Evolutionary conservation across 441 rosid genomes (phyloP).

Genomic region (Adansonia madagascariensis): DNA sequence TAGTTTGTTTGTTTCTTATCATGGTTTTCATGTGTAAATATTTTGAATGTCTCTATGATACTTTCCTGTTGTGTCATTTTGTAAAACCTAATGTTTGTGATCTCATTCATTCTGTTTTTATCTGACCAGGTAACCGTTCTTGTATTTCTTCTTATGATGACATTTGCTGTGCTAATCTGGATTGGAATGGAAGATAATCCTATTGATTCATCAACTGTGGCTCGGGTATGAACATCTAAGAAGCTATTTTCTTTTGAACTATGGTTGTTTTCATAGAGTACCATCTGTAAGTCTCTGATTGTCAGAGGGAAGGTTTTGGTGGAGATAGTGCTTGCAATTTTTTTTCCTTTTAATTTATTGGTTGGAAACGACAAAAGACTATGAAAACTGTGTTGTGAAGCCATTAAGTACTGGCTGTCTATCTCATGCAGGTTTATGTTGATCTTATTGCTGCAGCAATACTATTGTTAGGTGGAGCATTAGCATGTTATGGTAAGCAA

Average conservation of each 20-base stretch:
- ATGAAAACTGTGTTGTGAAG: too few relatives aligned
- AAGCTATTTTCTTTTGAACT: conserved; percentile 22
- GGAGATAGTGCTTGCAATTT: neutral
- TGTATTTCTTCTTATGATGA: conserved; percentile 48
- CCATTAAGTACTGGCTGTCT: too few relatives aligned
- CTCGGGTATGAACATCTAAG: conserved; percentile 48
- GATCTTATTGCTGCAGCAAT: conserved; percentile 47
- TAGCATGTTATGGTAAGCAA: conserved; percentile 67
- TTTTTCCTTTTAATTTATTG: neutral
- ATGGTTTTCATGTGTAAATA: conserved; percentile 10
- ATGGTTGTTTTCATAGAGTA: neutral
- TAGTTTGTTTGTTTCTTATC: conserved; percentile 14
- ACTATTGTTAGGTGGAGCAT: conserved; percentile 57
- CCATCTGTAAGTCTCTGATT: conserved; percentile 10
- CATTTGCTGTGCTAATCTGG: conserved; percentile 60
- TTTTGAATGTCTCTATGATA: conserved; percentile 8
- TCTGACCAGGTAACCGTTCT: conserved; percentile 51
- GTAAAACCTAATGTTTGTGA: neutral
- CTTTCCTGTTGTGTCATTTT: conserved; percentile 2
- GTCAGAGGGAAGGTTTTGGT: conserved; percentile 11
- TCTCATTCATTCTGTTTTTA: conserved; percentile 15
- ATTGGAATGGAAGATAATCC: conserved; percentile 49
- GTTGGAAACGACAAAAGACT: neutral
- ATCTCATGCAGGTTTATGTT: conserved; percentile 32
- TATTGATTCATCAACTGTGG: conserved; percentile 49